Conservation (phyloP, 495 filamentous ascomycete species). For the Aspergillus kassunensis region DNA sequence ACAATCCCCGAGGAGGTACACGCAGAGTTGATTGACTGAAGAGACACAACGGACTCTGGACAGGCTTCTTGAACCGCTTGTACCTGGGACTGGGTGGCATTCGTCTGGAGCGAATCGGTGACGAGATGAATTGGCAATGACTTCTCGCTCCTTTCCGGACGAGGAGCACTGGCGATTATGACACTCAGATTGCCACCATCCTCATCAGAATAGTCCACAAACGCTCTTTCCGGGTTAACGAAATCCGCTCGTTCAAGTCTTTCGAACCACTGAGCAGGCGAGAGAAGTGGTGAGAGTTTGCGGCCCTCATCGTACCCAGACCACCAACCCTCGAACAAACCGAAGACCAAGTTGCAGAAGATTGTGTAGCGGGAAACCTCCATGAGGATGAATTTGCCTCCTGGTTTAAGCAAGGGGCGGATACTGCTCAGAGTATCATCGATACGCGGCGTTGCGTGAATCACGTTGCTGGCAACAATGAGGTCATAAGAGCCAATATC, state of each 20-base stretch:
- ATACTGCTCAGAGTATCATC: constrained; percentile 8
- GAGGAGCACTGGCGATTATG: background rate
- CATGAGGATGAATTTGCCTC: constrained; percentile 13
- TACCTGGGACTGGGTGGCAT: background rate
- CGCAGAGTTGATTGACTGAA: background rate
- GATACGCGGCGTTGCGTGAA: constrained; percentile 7
- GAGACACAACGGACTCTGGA: background rate
- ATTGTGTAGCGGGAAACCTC: constrained; percentile 3
- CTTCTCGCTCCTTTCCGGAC: background rate
- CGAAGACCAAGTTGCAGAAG: constrained; percentile 5
- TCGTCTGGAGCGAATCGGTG: background rate
- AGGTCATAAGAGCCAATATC: constrained; percentile 9
- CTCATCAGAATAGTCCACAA: constrained; percentile 5
- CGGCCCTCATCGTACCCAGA: constrained; percentile 10
- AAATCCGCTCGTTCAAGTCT: background rate
- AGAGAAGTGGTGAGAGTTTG: constrained; percentile 2
- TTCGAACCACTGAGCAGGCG: background rate
- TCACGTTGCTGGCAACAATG: constrained; percentile 10
- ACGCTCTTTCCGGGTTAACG: background rate
- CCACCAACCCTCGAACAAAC: constrained; percentile 12
- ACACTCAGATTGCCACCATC: constrained; percentile 10
- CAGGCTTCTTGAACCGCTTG: background rate
- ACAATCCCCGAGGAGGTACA: background rate
- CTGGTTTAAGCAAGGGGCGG: constrained; percentile 5
- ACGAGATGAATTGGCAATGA: constrained; percentile 5